A percentile compares a stretch with the other conserved stretches of the same genome.
phyloP scores from a whole-genome alignment of 352 stramenopile species.

The Phytophthora litchii region DNA sequence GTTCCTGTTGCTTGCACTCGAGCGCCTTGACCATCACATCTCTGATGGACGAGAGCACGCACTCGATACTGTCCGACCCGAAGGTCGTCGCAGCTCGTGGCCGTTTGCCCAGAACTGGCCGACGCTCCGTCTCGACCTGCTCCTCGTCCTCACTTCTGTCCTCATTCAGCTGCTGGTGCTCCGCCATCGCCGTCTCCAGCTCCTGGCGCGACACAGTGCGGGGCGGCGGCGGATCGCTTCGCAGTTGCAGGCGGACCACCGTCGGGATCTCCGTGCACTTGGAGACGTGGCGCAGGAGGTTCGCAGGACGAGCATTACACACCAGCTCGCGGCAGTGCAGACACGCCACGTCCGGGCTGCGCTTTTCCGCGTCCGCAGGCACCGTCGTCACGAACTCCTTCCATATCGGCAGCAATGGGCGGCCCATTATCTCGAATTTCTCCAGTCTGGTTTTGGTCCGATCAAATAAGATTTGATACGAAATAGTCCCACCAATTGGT shows the following conservation, averaged over 20 bases:
- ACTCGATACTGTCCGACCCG: conserved; percentile 10
- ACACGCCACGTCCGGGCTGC: conserved; percentile 30
- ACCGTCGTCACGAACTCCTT: conserved; percentile 40
- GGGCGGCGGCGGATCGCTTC: neutral
- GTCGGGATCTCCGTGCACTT: conserved; percentile 20
- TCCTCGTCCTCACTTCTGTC: conserved; percentile 4
- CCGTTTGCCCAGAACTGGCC: conserved; percentile 27
- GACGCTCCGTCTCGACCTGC: conserved; percentile 5
- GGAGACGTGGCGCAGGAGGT: conserved; percentile 19
- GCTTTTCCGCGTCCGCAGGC: conserved; percentile 24
- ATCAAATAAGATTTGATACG: no score
- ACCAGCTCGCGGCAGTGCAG: conserved; percentile 21
- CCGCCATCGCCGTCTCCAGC: conserved; percentile 6
- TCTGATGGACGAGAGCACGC: conserved; percentile 23
- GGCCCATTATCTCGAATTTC: conserved; percentile 22
- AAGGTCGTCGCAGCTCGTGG: neutral
- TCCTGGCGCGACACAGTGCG: conserved; percentile 13
- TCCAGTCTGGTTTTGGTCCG: no score
- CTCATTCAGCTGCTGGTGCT: neutral
- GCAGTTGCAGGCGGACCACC: conserved; percentile 9
- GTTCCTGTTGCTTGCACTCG: conserved; percentile 25
- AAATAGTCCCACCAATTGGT: no score
- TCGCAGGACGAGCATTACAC: conserved; percentile 21
- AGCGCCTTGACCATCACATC: conserved; percentile 23
- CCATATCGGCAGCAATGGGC: conserved; percentile 34